phyloP scores from a whole-genome alignment of 2,329 filamentous ascomycete species.

The Pseudogymnoascus sp. region DNA sequence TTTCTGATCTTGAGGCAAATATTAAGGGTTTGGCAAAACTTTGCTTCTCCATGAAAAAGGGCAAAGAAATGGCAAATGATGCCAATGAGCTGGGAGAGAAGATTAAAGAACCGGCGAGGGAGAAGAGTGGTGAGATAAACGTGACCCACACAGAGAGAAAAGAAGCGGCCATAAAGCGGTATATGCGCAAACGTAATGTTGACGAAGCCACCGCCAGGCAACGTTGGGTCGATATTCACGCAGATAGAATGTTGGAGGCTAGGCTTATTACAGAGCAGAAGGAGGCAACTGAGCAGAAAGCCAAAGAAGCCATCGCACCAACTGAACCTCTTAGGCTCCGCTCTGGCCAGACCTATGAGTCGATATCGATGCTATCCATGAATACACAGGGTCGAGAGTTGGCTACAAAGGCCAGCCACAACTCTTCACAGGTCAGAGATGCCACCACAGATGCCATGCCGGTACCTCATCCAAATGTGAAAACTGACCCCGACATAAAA shows the following conservation, averaged over 20 bases:
- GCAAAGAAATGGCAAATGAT: not conserved
- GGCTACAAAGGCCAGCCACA: not conserved
- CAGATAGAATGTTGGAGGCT: not conserved
- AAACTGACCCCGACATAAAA: not conserved
- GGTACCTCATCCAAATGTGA: not conserved
- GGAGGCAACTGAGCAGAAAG: no score
- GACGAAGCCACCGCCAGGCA: not conserved
- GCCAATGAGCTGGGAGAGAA: not conserved
- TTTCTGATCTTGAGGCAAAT: not conserved
- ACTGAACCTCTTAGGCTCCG: not conserved
- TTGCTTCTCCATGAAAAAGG: not conserved
- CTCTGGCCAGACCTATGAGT: not conserved
- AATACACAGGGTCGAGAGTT: not conserved
- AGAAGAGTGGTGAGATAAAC: not conserved
- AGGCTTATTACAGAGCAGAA: no score
- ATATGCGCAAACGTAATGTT: not conserved
- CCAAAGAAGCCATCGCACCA: not conserved
- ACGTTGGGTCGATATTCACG: not conserved
- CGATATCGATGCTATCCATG: not conserved
- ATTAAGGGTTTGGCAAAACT: not conserved
- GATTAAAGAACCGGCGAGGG: not conserved
- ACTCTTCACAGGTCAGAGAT: not conserved
- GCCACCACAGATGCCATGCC: not conserved
- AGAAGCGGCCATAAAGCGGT: not conserved
- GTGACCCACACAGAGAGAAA: not conserved